Conservation (phyloP, 768 basidiomycete genomes). For the Leccinellum albellum region DNA sequence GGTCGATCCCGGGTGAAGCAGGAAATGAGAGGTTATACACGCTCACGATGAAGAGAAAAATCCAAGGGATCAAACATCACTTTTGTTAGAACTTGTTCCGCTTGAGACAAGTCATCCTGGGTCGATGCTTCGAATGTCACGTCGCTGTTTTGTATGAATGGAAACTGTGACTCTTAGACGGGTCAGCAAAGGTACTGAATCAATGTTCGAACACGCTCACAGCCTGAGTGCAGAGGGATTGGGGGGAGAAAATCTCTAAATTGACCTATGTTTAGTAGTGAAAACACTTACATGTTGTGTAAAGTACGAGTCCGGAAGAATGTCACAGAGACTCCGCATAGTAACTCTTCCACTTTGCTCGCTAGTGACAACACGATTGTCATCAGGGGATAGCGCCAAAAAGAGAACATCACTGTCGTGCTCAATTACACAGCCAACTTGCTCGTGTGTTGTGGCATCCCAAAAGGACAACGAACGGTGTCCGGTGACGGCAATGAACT, state of each 20-base stretch:
- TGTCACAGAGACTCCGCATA: background rate
- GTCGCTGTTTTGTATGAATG: no score
- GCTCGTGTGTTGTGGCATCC: background rate
- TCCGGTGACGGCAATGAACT: background rate
- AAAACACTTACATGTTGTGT: background rate
- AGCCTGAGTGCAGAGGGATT: no score
- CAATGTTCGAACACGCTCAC: no score
- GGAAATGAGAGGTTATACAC: accelerated
- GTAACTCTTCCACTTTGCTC: background rate
- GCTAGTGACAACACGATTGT: background rate
- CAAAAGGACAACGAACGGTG: background rate
- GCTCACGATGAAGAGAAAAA: background rate
- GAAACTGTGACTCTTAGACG: background rate
- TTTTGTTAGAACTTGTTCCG: no score
- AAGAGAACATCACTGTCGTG: background rate
- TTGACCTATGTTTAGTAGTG: background rate
- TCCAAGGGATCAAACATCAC: no score
- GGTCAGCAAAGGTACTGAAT: no score
- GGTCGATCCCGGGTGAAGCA: background rate
- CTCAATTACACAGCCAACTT: background rate
- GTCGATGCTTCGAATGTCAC: no score
- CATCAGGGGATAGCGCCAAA: no score
- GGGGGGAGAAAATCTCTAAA: no score
- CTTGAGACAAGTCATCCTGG: no score
- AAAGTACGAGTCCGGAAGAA: background rate